Evolutionary conservation across 805 yeast genomes (phyloP).

Genomic region (Candida insectorum): DNA sequence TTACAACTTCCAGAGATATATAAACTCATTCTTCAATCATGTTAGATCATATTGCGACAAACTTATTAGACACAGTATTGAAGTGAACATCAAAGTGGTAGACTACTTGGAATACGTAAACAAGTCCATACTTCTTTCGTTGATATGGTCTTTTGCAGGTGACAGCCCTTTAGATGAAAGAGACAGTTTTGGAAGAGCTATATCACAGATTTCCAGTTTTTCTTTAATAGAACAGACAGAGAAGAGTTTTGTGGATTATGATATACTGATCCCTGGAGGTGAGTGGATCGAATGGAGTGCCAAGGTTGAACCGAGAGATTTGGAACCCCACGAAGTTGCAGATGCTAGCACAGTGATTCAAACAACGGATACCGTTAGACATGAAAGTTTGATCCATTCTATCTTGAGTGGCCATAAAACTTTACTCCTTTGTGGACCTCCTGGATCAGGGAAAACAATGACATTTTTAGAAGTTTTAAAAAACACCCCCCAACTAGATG

Average conservation of each 20-base stretch:
- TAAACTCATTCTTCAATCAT: constrained; percentile 39
- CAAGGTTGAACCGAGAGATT: constrained; percentile 37
- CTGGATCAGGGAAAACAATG: constrained; percentile 98
- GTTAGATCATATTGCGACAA: constrained; percentile 33
- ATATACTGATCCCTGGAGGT: constrained; percentile 8
- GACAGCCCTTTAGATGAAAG: constrained; percentile 44
- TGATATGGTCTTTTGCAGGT: constrained; percentile 67
- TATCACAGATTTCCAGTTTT: constrained; percentile 20
- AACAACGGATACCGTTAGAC: constrained; percentile 72
- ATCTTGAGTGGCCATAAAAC: constrained; percentile 56
- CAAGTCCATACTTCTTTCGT: constrained; percentile 33
- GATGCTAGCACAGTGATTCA: constrained; percentile 68
- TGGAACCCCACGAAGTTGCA: constrained; percentile 58
- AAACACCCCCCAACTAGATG: constrained; percentile 51
- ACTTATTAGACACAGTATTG: constrained; percentile 8
- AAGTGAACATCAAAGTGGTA: not conserved
- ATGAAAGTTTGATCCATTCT: constrained; percentile 58
- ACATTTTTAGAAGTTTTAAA: constrained; percentile 68
- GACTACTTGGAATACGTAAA: constrained; percentile 18
- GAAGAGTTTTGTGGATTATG: constrained; percentile 3
- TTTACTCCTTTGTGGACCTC: constrained; percentile 86
- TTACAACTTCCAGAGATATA: constrained; percentile 31
- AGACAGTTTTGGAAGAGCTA: constrained; percentile 26
- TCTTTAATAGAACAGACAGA: constrained; percentile 2
- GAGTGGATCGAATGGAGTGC: constrained; percentile 11